phyloP scores from a whole-genome alignment of 2,329 filamentous ascomycete species.

The Pseudogymnoascus sp. region DNA sequence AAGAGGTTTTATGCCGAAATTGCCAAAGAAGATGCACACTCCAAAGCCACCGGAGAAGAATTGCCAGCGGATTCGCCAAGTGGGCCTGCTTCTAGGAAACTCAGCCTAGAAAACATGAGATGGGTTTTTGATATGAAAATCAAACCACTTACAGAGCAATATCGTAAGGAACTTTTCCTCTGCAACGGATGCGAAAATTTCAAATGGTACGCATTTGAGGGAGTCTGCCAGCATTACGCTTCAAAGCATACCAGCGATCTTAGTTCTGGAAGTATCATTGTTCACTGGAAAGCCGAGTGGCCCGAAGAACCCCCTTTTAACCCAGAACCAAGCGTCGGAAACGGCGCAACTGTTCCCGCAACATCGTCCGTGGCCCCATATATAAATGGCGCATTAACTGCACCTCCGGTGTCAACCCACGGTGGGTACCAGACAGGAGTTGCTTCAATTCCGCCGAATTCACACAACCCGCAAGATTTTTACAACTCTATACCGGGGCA shows the following conservation, averaged over 20 bases:
- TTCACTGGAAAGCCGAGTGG: constrained; percentile 77
- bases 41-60: constrained; percentile 37
- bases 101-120: constrained; percentile 79
- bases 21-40: constrained; percentile 42
- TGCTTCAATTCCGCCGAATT: constrained; percentile 13
- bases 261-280: constrained; percentile 62
- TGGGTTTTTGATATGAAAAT: constrained; percentile 75
- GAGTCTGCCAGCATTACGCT: constrained; percentile 73
- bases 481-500: not conserved
- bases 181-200: constrained; percentile 61
- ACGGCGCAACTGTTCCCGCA: constrained; percentile 25
- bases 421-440: constrained; percentile 25
- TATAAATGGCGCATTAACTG: constrained; percentile 22
- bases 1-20: constrained; percentile 57
- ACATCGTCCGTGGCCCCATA: constrained; percentile 28
- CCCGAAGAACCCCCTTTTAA: constrained; percentile 66
- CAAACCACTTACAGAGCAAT: constrained; percentile 57
- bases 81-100: constrained; percentile 48
- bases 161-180: constrained; percentile 64
- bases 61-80: constrained; percentile 40
- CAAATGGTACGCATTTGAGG: constrained; percentile 69
- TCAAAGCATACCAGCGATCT: constrained; percentile 69
- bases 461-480: constrained; percentile 17
- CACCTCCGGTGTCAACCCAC: constrained; percentile 23
- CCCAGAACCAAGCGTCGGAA: constrained; percentile 43